Conservation (phyloP, 1,284 basidiomycete genomes). For the Gastroboletus turbinatus region DNA sequence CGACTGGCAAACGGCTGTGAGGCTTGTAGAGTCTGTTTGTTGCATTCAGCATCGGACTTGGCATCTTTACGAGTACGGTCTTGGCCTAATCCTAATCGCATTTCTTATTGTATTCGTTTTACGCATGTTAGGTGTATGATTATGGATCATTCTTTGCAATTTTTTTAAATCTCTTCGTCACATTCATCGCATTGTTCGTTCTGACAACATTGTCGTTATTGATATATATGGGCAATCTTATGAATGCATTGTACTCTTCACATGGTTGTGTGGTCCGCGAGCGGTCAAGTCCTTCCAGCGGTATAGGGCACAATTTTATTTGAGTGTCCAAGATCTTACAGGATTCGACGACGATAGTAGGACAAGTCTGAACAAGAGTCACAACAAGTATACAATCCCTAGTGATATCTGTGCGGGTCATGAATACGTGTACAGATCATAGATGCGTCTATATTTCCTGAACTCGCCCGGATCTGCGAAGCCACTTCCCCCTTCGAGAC, state of each 20-base stretch:
- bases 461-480: not conserved
- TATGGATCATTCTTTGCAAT: conserved; percentile 5
- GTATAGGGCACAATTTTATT: not conserved
- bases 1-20: conserved; percentile 26
- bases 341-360: not conserved
- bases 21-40: not conserved
- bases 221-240: conserved; percentile 23
- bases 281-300: not conserved
- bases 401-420: not conserved
- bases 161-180: not conserved
- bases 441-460: not conserved
- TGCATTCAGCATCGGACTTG: conserved; percentile 10
- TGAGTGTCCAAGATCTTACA: not conserved
- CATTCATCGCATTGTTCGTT: not conserved
- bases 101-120: not conserved
- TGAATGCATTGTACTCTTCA: conserved; percentile 11
- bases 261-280: not conserved
- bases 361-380: not conserved
- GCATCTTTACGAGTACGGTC: conserved; percentile 5
- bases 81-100: conserved; percentile 20
- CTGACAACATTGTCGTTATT: conserved; percentile 17
- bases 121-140: conserved; percentile 23
- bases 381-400: not conserved
- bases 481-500: not conserved
- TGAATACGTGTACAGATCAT: conserved; percentile 9